phyloP scores from a whole-genome alignment of 495 filamentous ascomycete species.

The Tirmania nivea region DNA sequence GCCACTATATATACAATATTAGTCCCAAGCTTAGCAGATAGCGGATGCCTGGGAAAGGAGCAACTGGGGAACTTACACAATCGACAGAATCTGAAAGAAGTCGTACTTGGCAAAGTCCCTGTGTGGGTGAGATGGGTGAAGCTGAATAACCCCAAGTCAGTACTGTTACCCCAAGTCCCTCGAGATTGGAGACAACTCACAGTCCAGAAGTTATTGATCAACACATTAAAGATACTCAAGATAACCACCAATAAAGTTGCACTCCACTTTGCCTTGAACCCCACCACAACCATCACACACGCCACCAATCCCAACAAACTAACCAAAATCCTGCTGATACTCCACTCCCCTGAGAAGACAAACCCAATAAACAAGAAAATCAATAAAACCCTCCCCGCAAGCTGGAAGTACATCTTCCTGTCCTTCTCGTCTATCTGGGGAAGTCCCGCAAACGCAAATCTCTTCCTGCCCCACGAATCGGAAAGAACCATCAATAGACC shows the following conservation, averaged over 20 bases:
- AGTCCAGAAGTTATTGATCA: conserved; percentile 99
- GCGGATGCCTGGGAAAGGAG: background rate
- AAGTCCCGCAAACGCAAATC: conserved; percentile 83
- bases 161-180: background rate
- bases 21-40: background rate
- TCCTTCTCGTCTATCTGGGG: conserved; percentile 95
- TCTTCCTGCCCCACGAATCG: conserved; percentile 93
- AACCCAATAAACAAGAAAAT: conserved; percentile 96
- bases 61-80: conserved; percentile 43
- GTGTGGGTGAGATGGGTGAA: conserved; percentile 93
- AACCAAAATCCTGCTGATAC: conserved; percentile 60
- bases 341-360: conserved; percentile 87
- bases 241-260: conserved; percentile 84
- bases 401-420: conserved; percentile 98
- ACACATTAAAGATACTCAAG: conserved; percentile 80
- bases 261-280: conserved; percentile 98
- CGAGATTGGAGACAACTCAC: conserved; percentile 33
- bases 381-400: conserved; percentile 82
- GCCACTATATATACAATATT: conserved; percentile 31
- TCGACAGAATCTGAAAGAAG: conserved; percentile 98
- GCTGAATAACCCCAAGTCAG: conserved; percentile 31
- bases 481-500: conserved; percentile 94
- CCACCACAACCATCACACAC: conserved; percentile 96
- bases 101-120: conserved; percentile 99
- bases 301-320: conserved; percentile 66